Base-by-base conservation (phyloP, 208 protist species). In the Entamoeba dispar region DNA sequence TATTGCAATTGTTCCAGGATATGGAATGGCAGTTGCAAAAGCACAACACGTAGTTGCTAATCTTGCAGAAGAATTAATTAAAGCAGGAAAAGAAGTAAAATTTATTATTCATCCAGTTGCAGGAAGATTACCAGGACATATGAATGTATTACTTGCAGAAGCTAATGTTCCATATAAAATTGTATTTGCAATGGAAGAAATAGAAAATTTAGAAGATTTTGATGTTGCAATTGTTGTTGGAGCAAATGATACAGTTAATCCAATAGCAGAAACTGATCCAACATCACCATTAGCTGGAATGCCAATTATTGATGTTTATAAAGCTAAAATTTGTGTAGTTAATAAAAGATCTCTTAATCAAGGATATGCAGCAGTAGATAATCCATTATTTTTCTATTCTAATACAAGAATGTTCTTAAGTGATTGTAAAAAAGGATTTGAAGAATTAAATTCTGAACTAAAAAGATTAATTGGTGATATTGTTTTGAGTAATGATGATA, bases 171-270 rank as follows among this genome's bases (percentile, higher is more conserved):
- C 97, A 8, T 98, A 98, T 92, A 97, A 98, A 91, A 97, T 98
- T 34, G 97, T 98, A 8, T 91, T 96, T 50, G 97, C 98, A 92
- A 98, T 98, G 97, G 97, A 98, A 1, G 97, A 98, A 91, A 95
- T 97, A 50, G 92, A 95, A 10, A 94, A 97, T 47, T 94, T 97
- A 12, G 55, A 61, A 14, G 52, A 95, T 3, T 94, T 95, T n/a
- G 97, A 98, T 94, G 55, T 98, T 38, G 93, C 91, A 0, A 93
- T 98, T 15, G 97, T 97, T 0, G 96, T 98, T 94, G 97, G 97
- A 61, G 97, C 97, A 47, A 98, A 98, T 94, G 97, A 98, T 95
- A 98, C 96, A 17, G 94, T 98, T 55, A 98, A 98, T 93, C 95
- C 95, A 8, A 96, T 95, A 0, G 97, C 97, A 0, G 22, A 95